These are phyloP conservation scores for Davidsoniella neocaledoniae DNA, from an alignment of 2,329 filamentous ascomycete genomes.

Conservation along the genomic window DNA sequence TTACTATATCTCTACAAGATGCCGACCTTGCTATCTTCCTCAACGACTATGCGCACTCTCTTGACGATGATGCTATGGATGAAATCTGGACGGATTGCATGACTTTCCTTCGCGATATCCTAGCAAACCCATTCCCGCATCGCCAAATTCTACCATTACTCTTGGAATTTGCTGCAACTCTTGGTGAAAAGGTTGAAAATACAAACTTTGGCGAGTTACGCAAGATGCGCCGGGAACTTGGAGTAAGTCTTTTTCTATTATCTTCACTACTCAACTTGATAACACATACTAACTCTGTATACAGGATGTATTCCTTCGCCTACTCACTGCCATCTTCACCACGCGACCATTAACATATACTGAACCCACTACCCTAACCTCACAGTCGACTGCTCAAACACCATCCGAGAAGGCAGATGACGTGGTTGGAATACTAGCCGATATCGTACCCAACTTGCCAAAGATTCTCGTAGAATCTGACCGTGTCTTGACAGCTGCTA, in stretches of 20 bases:
- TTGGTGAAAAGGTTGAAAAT: constrained; percentile 93
- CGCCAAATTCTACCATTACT: constrained; percentile 74
- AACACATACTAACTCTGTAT: background rate
- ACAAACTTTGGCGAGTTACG: constrained; percentile 92
- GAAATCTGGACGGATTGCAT: constrained; percentile 96
- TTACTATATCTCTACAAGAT: constrained; percentile 73
- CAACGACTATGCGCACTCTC: constrained; percentile 72
- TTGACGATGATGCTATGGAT: constrained; percentile 95
- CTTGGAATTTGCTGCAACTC: constrained; percentile 72
- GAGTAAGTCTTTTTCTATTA: constrained; percentile 39
- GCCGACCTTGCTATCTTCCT: constrained; percentile 75
- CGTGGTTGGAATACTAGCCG: constrained; percentile 61
- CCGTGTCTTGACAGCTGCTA: constrained; percentile 60
- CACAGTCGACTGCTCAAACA: constrained; percentile 20
- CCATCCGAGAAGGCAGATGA: constrained; percentile 46
- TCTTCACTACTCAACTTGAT: background rate
- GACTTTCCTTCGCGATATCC: constrained; percentile 71
- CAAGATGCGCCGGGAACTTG: constrained; percentile 78
- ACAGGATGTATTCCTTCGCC: constrained; percentile 72
- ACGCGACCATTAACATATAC: constrained; percentile 63
- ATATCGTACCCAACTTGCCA: constrained; percentile 62
- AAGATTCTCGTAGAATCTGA: constrained; percentile 77
- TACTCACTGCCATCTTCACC: constrained; percentile 88
- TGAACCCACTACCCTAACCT: constrained; percentile 25
- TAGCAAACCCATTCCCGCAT: constrained; percentile 89